phyloP scores from a whole-genome alignment of 2,329 filamentous ascomycete genomes.

The Cercospora sojina region DNA sequence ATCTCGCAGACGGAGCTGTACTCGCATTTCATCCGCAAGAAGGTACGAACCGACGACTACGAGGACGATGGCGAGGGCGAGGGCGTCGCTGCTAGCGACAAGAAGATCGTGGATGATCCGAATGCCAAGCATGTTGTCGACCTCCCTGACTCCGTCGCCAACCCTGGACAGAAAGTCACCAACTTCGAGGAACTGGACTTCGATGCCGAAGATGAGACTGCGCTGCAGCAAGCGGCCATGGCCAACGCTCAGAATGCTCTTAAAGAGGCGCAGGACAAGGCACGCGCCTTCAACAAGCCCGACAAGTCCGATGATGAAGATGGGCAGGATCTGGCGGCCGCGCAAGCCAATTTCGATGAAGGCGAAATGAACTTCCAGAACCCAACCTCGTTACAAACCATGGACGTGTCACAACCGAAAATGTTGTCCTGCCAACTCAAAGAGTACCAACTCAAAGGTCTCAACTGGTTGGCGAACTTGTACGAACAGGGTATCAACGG shows the following conservation, averaged over 20 bases:
- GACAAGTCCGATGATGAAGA: conserved; percentile 48
- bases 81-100: conserved; percentile 56
- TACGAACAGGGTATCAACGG: conserved; percentile 99
- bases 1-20: conserved; percentile 99
- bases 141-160: conserved; percentile 49
- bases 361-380: conserved; percentile 99
- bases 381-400: conserved; percentile 88
- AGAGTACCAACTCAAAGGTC: conserved; percentile 97
- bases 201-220: conserved; percentile 87
- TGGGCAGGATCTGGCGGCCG: conserved; percentile 48
- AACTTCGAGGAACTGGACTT: conserved; percentile 95
- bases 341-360: conserved; percentile 67
- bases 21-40: conserved; percentile 98
- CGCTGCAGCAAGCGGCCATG: conserved; percentile 78
- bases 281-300: conserved; percentile 81
- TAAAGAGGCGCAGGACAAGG: conserved; percentile 88
- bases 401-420: conserved; percentile 91
- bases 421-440: conserved; percentile 92
- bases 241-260: conserved; percentile 96
- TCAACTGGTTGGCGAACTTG: conserved; percentile 98
- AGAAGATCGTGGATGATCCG: conserved; percentile 42
- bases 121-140: conserved; percentile 49
- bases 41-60: conserved; percentile 96
- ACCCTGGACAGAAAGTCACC: conserved; percentile 70
- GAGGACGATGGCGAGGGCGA: conserved; percentile 91